Evolutionary conservation across 192 early-diverging fungal species (phyloP), one percentile per base, ranked within the genome.

Genomic region (Pilobolus umbonatus): DNA sequence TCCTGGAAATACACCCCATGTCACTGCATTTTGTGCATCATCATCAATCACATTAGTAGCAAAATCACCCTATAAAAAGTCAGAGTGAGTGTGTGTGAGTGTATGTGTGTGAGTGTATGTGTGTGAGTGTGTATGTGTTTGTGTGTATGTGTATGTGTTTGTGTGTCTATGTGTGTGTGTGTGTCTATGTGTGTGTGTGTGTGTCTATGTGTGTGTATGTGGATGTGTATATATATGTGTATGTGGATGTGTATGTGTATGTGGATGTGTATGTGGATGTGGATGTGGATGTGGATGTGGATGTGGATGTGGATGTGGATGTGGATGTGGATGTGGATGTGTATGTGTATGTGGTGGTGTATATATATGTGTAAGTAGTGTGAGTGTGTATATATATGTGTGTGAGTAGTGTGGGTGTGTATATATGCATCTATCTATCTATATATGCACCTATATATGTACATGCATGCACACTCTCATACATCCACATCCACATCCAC

Each of bases 1-100:
- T 21, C 89, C 91, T 5, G 90, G 88, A 73, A 93, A 93, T 15
- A 93, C 91, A 34, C 91, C 91, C 91, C 91, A 93, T 1, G 91
- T 93, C 17, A 93, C 87, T 4, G 88, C 91, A 69, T 88, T 90
- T 24, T 86, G 79, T 1, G 71, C 62, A 11, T 77, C 74, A 12
- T 77, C 74, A 47, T 86, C 88, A 7, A 64, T 22, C 9, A 76
- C 79, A 63, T 92, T 90, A 12, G 88, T 86, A 25, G 69, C 49
- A 29, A 87, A 70, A 24, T 90, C 83, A 35, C 87, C 87, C 62
- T 72, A 64, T 32, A 29, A 38, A 35, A 34, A 31, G 22, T 35
- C 5, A 35, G 34, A 35, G 34, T 35, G 11, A 11, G 5, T 35
- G 5, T 8, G 14, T 29, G 32, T 7, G 10, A 0, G 2, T 17